These are phyloP conservation scores for Debaryomycetaceae sp. DNA, from an alignment of 1,139 yeast genomes.

Conservation along the genomic window DNA sequence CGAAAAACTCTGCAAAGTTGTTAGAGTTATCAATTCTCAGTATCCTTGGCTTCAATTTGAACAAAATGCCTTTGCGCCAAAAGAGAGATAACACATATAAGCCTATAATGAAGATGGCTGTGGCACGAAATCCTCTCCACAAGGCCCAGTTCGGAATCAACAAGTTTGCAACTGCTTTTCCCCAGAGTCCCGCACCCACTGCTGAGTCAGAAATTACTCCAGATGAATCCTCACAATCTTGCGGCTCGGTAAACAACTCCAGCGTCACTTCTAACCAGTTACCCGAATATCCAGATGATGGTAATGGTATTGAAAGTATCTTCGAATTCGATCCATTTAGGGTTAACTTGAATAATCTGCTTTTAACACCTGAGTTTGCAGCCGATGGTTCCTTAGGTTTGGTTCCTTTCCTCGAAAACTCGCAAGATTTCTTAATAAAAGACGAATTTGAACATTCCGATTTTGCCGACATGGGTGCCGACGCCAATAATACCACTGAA, in stretches of 20 bases:
- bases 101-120: slow-evolving; percentile 26
- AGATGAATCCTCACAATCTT: slow-evolving; percentile 5
- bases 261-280: background rate
- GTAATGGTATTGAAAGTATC: slow-evolving; percentile 24
- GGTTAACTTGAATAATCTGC: slow-evolving; percentile 31
- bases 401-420: slow-evolving; percentile 50
- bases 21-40: slow-evolving; percentile 58
- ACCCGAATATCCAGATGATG: slow-evolving; percentile 9
- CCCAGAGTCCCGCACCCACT: background rate
- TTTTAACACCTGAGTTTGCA: slow-evolving; percentile 52
- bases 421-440: background rate
- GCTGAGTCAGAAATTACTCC: slow-evolving; percentile 4
- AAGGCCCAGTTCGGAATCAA: background rate
- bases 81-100: slow-evolving; percentile 16
- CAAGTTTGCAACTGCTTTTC: background rate
- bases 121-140: slow-evolving; percentile 15
- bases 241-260: background rate
- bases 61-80: slow-evolving; percentile 14
- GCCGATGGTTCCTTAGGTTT: slow-evolving; percentile 69
- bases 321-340: slow-evolving; percentile 43
- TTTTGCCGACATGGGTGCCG: background rate
- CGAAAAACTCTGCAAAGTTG: slow-evolving; percentile 52
- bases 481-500: background rate
- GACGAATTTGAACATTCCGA: background rate
- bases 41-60: slow-evolving; percentile 38